Evolutionary conservation across 495 filamentous ascomycete genomes (phyloP).

Genomic region (Neurospora hispaniola): DNA sequence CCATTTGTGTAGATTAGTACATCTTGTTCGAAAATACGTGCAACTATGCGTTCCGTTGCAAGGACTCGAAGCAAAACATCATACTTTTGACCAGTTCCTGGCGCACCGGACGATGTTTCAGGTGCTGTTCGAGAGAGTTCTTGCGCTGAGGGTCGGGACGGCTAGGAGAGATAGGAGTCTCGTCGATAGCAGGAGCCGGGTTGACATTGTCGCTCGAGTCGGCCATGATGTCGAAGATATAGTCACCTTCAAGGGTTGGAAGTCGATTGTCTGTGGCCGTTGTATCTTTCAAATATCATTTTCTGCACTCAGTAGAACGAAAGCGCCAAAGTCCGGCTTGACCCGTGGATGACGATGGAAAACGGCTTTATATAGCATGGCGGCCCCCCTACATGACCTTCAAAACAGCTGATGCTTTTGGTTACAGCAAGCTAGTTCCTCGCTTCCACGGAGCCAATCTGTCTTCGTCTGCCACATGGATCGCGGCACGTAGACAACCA

Average conservation of each 20-base stretch:
- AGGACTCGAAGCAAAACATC: conserved; percentile 11
- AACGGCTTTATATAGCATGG: neutral
- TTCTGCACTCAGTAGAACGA: neutral
- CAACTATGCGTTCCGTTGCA: neutral
- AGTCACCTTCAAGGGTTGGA: neutral
- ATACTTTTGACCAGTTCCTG: conserved; percentile 78
- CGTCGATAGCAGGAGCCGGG: conserved; percentile 23
- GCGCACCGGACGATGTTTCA: conserved; percentile 66
- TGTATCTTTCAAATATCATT: neutral
- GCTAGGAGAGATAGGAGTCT: conserved; percentile 56
- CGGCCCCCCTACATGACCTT: neutral
- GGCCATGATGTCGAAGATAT: conserved; percentile 25
- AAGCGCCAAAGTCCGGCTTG: neutral
- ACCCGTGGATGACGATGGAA: neutral
- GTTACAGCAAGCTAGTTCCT: neutral
- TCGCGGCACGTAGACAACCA: neutral
- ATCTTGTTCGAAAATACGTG: neutral
- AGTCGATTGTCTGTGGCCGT: neutral
- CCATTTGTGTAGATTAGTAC: neutral
- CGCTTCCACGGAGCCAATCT: neutral
- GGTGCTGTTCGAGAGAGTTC: conserved; percentile 81
- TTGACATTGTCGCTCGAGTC: conserved; percentile 17
- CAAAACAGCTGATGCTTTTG: neutral
- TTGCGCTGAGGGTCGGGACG: conserved; percentile 48
- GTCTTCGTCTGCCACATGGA: neutral